phyloP scores from a whole-genome alignment of 108 stramenopile genomes.

The Pelagomonas calceolata region DNA sequence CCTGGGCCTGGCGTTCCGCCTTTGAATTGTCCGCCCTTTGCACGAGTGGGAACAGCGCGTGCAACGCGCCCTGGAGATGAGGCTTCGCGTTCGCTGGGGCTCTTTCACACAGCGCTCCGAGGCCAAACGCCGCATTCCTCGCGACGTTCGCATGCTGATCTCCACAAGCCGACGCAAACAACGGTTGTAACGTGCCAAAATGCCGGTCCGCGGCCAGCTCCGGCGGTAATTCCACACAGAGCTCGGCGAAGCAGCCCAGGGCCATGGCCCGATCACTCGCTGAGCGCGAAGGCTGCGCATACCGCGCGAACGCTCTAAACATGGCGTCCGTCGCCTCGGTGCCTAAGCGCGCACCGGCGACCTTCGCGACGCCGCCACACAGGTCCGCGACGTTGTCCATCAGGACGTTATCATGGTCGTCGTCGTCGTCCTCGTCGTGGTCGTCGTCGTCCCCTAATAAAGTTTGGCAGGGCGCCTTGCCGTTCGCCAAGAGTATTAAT shows the following conservation, averaged over 20 bases:
- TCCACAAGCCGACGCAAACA: constrained; percentile 46
- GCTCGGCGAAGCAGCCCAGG: constrained; percentile 83
- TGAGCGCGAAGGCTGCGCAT: constrained; percentile 70
- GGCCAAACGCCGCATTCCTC: constrained; percentile 84
- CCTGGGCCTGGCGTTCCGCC: constrained; percentile 56
- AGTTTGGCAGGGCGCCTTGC: constrained; percentile 60
- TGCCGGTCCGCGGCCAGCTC: constrained; percentile 49
- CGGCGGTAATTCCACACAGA: constrained; percentile 67
- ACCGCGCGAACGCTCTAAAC: constrained; percentile 52
- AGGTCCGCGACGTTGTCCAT: constrained; percentile 81
- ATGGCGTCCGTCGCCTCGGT: constrained; percentile 2
- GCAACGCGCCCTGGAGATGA: constrained; percentile 58
- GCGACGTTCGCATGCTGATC: constrained; percentile 75
- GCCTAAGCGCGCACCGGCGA: constrained; percentile 49
- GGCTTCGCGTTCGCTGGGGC: constrained; percentile 45
- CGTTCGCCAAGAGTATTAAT: constrained; percentile 50
- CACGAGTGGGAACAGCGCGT: constrained; percentile 72
- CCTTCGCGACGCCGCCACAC: constrained; percentile 63
- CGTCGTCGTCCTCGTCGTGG: constrained; percentile 61
- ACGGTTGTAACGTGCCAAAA: constrained; percentile 42
- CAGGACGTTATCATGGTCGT: constrained; percentile 72
- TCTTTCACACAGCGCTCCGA: constrained; percentile 73
- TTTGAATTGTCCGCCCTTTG: constrained; percentile 40
- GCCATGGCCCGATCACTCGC: constrained; percentile 85
- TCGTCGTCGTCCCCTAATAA: constrained; percentile 33